A percentile compares a stretch with the other conserved stretches of the same genome.
Conservation (phyloP, 129 eudicot species). For the Arctium minus region DNA sequence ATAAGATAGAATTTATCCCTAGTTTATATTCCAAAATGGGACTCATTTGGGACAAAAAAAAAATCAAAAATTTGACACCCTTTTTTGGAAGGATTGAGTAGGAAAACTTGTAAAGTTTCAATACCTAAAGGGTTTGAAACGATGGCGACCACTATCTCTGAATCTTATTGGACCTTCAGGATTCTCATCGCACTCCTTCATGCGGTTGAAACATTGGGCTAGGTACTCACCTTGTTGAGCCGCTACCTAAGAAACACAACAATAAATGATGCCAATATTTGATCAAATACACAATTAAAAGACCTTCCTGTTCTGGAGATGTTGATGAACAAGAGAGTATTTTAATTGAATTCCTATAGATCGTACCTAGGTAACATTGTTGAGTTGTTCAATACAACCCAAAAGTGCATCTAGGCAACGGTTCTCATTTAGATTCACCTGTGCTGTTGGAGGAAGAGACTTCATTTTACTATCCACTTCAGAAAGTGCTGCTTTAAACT, state of each 20-base stretch:
- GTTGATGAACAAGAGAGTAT: neutral
- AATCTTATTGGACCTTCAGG: slow-evolving; percentile 92
- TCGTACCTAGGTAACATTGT: neutral
- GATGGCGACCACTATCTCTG: slow-evolving; percentile 65
- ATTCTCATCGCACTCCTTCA: slow-evolving; percentile 57
- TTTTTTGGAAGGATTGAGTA: neutral
- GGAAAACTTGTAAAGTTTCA: neutral
- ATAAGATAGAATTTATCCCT: neutral
- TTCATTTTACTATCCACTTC: slow-evolving; percentile 80
- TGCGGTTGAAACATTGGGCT: slow-evolving; percentile 66
- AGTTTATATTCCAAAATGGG: neutral
- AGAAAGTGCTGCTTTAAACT: slow-evolving; percentile 62
- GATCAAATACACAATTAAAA: neutral
- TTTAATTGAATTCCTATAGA: neutral
- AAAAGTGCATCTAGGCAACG: neutral
- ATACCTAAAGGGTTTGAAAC: slow-evolving; percentile 74
- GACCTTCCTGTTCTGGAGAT: neutral
- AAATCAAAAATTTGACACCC: neutral
- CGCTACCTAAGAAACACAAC: slow-evolving; percentile 52
- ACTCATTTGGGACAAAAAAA: neutral
- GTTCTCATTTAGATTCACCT: slow-evolving; percentile 32
- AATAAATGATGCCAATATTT: neutral
- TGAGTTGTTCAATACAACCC: neutral
- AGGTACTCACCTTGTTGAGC: slow-evolving; percentile 80
- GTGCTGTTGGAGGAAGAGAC: slow-evolving; percentile 86